Evolutionary conservation across 495 filamentous ascomycete genomes (phyloP), one percentile per base, ranked within the genome.

Genomic region (Hypoxylon lenormandii): DNA sequence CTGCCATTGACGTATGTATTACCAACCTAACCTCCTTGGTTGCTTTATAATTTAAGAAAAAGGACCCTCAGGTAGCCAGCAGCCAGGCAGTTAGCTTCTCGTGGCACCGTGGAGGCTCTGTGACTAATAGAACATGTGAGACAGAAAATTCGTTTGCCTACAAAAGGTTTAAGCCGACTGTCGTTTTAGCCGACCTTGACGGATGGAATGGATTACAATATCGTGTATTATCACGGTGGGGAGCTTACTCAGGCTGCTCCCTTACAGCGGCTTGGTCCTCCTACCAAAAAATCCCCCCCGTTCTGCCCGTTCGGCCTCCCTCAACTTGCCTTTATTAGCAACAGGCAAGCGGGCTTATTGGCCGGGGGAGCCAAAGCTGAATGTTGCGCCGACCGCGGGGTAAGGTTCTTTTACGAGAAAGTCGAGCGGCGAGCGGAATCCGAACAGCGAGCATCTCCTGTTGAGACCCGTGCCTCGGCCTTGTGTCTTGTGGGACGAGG

Each of bases 301-400:
- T n/a, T n/a, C n/a, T n/a, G n/a, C n/a, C n/a, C n/a, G n/a, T 33
- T 33, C 30, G 56, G 23, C 45, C 0, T 56, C 10, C 26, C 50
- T 48, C 23, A 57, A 49, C 60, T 65, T 57, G 43, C 49, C 55
- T 60, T 50, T 47, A 52, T 65, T 53, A 26, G 54, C 42, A 47
- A 50, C 16, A 45, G 60, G 4, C 45, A 48, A 60, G 28, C 49
- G 26, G 45, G 37, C 33, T 58, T 8, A 69, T 69, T 69, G 60
- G 60, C 50, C 30, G 30, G 48, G 60, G 47, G 26, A 58, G n/a
- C 18, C 21, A 37, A 26, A 30, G 46, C 47, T 40, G 19, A 28
- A 57, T 47, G 37, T 57, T 70, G 40, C 51, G 60, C 49, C 66
- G 66, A 50, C 60, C 66, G 67, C 61, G 67, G 67, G 67, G 67